Evolutionary conservation across 768 basidiomycete species (phyloP).

Genomic region (Phlebiopsis flavidoalba): DNA sequence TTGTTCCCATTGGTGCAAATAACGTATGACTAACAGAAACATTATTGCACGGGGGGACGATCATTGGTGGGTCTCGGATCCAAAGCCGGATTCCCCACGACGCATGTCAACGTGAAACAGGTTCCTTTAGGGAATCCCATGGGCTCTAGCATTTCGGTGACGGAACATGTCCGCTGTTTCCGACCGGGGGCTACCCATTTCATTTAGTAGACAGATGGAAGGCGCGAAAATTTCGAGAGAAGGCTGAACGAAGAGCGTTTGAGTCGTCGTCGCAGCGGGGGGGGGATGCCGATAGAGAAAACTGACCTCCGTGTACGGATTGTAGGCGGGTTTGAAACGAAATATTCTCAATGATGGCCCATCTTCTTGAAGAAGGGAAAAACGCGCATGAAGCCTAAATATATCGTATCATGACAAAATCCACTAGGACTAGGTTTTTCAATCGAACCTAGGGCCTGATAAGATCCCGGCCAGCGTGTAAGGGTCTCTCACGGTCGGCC

Average conservation of each 20-base stretch:
- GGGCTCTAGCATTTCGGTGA: conserved; percentile 97
- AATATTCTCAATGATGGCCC: conserved; percentile 91
- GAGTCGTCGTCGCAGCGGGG: conserved; percentile 7
- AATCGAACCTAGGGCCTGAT: conserved; percentile 66
- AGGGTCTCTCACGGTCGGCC: conserved; percentile 93
- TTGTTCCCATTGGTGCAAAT: too few species aligned
- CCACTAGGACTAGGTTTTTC: neutral
- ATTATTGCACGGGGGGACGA: too few species aligned
- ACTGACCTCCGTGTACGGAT: conserved; percentile 90
- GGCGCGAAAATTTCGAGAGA: conserved; percentile 96
- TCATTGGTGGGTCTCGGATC: conserved; percentile 99
- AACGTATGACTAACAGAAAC: too few species aligned
- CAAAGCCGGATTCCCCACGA: conserved; percentile 89
- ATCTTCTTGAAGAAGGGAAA: conserved; percentile 98
- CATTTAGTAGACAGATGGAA: conserved; percentile 91
- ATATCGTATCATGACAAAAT: neutral
- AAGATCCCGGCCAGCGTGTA: too few species aligned
- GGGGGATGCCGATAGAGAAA: neutral
- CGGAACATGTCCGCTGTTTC: conserved; percentile 99
- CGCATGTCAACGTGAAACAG: conserved; percentile 95
- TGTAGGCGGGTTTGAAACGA: conserved; percentile 98
- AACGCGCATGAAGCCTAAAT: conserved; percentile 93
- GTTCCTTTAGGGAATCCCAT: conserved; percentile 98
- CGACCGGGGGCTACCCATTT: conserved; percentile 98
- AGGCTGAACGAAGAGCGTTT: conserved; percentile 44